These are phyloP conservation scores for Fusarium penzigii DNA, from an alignment of 2,329 filamentous ascomycete species.

Conservation along the genomic window DNA sequence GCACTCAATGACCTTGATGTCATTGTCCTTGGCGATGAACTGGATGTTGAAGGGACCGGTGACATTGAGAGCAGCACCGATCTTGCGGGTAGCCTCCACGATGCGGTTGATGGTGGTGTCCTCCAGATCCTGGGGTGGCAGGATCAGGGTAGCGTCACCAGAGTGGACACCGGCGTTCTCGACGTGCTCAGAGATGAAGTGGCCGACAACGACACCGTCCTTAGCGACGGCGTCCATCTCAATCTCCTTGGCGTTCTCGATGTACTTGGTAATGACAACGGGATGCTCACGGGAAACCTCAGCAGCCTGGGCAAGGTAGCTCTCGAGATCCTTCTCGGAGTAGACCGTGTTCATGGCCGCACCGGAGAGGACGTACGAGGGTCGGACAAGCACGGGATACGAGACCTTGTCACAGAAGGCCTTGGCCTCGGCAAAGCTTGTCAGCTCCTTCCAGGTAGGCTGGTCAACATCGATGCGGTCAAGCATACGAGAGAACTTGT, in stretches of 20 bases:
- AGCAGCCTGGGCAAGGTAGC: conserved; percentile 90
- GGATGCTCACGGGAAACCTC: conserved; percentile 94
- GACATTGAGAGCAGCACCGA: conserved; percentile 95
- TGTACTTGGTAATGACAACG: conserved; percentile 98
- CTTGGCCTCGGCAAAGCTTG: conserved; percentile 83
- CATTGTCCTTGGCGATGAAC: conserved; percentile 86
- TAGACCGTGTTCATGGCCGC: conserved; percentile 98
- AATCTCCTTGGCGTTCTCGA: conserved; percentile 94
- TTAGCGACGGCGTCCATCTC: conserved; percentile 93
- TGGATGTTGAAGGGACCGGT: conserved; percentile 99
- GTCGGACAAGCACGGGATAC: conserved; percentile 94
- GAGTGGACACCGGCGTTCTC: conserved; percentile 98
- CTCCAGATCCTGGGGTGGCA: conserved; percentile 82
- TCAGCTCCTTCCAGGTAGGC: conserved; percentile 96
- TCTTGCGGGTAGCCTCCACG: conserved; percentile 95
- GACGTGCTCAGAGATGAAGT: conserved; percentile 93
- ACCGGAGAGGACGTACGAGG: conserved; percentile 93
- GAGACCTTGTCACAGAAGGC: conserved; percentile 80
- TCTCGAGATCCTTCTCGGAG: conserved; percentile 84
- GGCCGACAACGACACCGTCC: conserved; percentile 81
- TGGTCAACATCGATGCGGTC: conserved; percentile 97
- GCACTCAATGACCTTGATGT: conserved; percentile 96
- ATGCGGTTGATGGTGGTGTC: conserved; percentile 77
- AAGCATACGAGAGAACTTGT: conserved; percentile 97
- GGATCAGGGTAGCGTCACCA: conserved; percentile 90